Conservation (phyloP, 371 early-diverging fungal genomes). For the Mucor indicus region DNA sequence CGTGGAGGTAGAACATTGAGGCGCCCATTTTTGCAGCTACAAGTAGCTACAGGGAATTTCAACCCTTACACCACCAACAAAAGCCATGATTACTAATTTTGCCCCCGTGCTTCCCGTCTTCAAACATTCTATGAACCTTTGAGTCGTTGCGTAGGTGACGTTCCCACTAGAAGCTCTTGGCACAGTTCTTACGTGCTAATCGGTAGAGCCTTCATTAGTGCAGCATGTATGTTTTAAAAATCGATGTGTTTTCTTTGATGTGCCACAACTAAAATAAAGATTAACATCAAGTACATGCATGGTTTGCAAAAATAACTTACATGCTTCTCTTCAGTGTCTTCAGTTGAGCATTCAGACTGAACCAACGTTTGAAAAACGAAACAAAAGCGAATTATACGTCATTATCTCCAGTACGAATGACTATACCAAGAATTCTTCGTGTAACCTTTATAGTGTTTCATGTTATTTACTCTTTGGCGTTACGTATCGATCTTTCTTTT, state of each 20-base stretch:
- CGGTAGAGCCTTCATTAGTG: slow-evolving; percentile 2
- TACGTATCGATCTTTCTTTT: not conserved
- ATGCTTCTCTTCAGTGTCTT: slow-evolving; percentile 2
- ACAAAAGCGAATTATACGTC: not conserved
- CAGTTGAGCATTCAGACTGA: too few relatives aligned
- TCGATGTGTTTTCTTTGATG: not conserved
- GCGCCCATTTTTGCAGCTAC: slow-evolving; percentile 7
- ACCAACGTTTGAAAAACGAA: not conserved
- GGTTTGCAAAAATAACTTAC: slow-evolving; percentile 2
- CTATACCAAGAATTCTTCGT: not conserved
- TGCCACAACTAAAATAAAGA: slow-evolving; percentile 3
- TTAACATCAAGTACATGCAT: slow-evolving; percentile 3
- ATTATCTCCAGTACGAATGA: not conserved
- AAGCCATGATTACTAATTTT: not conserved
- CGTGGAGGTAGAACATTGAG: slow-evolving; percentile 7
- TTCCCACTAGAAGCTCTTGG: slow-evolving; percentile 8
- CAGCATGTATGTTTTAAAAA: slow-evolving; percentile 4
- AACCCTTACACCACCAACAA: slow-evolving; percentile 5
- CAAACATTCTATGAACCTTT: slow-evolving; percentile 7
- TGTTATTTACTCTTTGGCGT: too few relatives aligned
- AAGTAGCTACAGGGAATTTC: slow-evolving; percentile 6
- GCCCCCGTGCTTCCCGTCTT: slow-evolving; percentile 4
- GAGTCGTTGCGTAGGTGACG: slow-evolving; percentile 6
- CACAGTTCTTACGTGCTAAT: slow-evolving; percentile 2
- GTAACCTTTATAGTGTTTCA: too few relatives aligned